Conservation (phyloP, 2,329 filamentous ascomycete species). For the Fusarium sp. region DNA sequence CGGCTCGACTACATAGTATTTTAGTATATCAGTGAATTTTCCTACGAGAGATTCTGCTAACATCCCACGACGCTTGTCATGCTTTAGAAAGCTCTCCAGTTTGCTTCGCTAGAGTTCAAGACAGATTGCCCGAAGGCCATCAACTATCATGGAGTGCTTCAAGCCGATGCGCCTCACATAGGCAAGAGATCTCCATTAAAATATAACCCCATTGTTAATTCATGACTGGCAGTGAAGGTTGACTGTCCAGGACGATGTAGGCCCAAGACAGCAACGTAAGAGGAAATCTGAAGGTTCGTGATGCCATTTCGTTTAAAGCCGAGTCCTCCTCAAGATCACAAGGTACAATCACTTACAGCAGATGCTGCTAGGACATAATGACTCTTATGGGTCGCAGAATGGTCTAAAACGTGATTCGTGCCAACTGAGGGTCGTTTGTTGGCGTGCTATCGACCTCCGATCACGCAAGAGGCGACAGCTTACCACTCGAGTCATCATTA, state of each 20-base stretch:
- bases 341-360: too few relatives aligned
- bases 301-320: background rate
- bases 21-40: too few relatives aligned
- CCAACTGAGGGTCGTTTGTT: background rate
- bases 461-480: background rate
- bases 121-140: background rate
- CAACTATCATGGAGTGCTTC: background rate
- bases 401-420: background rate
- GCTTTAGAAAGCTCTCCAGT: fast-evolving
- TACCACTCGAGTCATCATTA: background rate
- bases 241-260: background rate
- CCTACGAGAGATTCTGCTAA: too few relatives aligned
- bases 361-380: too few relatives aligned
- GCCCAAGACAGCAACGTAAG: background rate
- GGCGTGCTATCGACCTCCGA: background rate
- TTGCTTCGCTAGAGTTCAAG: background rate
- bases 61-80: too few relatives aligned
- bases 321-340: too few relatives aligned
- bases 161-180: background rate
- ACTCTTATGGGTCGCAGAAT: too few relatives aligned
- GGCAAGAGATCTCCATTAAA: background rate
- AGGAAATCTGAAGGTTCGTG: background rate
- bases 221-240: fast-evolving
- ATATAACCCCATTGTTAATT: fast-evolving
- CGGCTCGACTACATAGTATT: too few relatives aligned